A percentile compares a stretch with the other conserved stretches of the same genome.
phyloP scores from a whole-genome alignment of 148 eudicot genomes.

The Fagopyrum tataricum region DNA sequence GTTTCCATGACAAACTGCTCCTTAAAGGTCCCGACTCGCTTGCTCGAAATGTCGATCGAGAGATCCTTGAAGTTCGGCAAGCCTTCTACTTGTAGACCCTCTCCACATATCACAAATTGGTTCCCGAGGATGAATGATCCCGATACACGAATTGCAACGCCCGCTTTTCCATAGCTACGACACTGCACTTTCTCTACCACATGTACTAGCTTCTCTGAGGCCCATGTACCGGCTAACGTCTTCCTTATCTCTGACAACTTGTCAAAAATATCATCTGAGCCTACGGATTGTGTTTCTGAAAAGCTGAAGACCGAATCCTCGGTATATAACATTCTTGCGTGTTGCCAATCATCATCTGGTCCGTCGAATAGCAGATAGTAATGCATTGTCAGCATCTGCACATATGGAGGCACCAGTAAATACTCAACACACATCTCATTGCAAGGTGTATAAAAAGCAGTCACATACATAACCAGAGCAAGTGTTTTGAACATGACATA shows the following conservation, averaged over 20 bases:
- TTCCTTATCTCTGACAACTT: conserved; percentile 52
- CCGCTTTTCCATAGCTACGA: conserved; percentile 66
- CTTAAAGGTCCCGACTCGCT: conserved; percentile 62
- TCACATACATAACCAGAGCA: too few species aligned
- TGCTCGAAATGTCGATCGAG: conserved; percentile 50
- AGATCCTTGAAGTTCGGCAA: conserved; percentile 81
- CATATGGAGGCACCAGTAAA: conserved; percentile 13
- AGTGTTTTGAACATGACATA: too few species aligned
- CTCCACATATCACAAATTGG: conserved; percentile 87
- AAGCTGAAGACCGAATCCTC: conserved; percentile 69
- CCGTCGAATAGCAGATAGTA: conserved; percentile 93
- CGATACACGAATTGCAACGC: conserved; percentile 82
- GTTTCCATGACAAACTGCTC: conserved; percentile 24
- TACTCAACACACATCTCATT: not conserved
- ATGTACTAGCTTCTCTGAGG: conserved; percentile 86
- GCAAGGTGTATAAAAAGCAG: too few species aligned
- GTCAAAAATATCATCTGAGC: conserved; percentile 45
- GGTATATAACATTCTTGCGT: conserved; percentile 54
- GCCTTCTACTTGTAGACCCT: conserved; percentile 84
- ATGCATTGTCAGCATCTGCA: conserved; percentile 86
- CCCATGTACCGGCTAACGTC: conserved; percentile 83
- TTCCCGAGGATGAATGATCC: conserved; percentile 84
- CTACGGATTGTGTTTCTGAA: conserved; percentile 51
- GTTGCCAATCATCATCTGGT: conserved; percentile 74
- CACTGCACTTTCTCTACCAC: conserved; percentile 90